A percentile compares a stretch with the other conserved stretches of the same genome.
Conservation (phyloP, 1,284 basidiomycete species). For the Sanghuangporus weigelae region DNA sequence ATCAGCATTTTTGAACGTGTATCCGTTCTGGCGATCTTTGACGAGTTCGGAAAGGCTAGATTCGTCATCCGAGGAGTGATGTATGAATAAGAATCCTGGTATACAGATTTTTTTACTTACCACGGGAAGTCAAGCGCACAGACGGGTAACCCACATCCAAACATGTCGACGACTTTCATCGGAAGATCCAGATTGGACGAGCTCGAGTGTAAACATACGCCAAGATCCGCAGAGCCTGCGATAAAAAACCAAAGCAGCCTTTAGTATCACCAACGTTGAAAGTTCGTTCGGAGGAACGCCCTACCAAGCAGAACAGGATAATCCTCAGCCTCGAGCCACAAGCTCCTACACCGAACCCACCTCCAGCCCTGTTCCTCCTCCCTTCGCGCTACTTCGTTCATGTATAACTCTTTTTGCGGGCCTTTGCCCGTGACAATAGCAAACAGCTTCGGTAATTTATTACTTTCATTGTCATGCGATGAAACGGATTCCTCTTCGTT, state of each 20-base stretch:
- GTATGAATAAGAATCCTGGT: not conserved
- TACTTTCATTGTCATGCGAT: slow-evolving; percentile 19
- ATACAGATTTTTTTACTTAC: slow-evolving; percentile 35
- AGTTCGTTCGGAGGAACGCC: slow-evolving; percentile 20
- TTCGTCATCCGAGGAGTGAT: too few species aligned
- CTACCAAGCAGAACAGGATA: slow-evolving; percentile 81
- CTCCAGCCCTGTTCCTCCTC: slow-evolving; percentile 62
- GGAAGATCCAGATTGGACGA: slow-evolving; percentile 91
- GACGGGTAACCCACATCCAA: slow-evolving; percentile 92
- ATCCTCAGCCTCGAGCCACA: slow-evolving; percentile 85
- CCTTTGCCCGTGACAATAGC: slow-evolving; percentile 94
- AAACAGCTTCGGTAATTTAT: slow-evolving; percentile 65
- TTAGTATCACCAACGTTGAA: not conserved
- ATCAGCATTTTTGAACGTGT: slow-evolving; percentile 65
- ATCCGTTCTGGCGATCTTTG: slow-evolving; percentile 76
- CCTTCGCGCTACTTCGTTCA: slow-evolving; percentile 50
- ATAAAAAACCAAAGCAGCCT: not conserved
- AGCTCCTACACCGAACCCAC: slow-evolving; percentile 77
- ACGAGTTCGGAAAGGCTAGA: slow-evolving; percentile 83
- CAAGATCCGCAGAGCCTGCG: slow-evolving; percentile 85
- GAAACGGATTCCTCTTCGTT: slow-evolving; percentile 22
- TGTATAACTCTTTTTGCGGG: slow-evolving; percentile 70
- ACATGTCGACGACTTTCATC: slow-evolving; percentile 99
- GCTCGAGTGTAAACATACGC: slow-evolving; percentile 87
- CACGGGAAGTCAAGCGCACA: slow-evolving; percentile 86